Conservation (phyloP, 2,329 filamentous ascomycete genomes). For the Microdochium nivale region DNA sequence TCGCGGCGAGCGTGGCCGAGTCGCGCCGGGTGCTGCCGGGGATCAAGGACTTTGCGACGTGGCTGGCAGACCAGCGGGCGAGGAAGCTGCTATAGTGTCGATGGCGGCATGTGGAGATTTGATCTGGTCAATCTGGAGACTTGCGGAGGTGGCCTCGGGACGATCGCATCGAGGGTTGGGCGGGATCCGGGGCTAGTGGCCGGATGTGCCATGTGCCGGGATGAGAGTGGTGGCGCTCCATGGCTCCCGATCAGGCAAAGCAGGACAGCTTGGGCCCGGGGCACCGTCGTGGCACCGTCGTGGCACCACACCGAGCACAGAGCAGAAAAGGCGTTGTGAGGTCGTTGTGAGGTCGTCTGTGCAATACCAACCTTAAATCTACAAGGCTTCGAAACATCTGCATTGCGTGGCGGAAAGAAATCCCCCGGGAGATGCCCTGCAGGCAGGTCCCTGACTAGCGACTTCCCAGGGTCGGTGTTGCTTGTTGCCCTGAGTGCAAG, state of each 20-base stretch:
- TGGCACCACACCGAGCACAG: too few relatives aligned
- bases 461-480: not conserved
- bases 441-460: not conserved
- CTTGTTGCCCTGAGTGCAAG: too few relatives aligned
- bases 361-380: too few relatives aligned
- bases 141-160: too few relatives aligned
- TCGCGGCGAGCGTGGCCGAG: constrained; percentile 21
- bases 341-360: too few relatives aligned
- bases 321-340: too few relatives aligned
- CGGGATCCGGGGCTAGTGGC: not conserved
- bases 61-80: constrained; percentile 10
- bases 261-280: not conserved
- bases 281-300: too few relatives aligned
- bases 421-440: not conserved
- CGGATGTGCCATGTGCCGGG: not conserved
- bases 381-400: too few relatives aligned
- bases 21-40: constrained; percentile 16
- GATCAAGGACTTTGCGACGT: constrained; percentile 16
- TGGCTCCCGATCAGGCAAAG: not conserved
- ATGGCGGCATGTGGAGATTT: too few relatives aligned
- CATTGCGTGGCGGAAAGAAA: not conserved
- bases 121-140: too few relatives aligned
- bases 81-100: not conserved
- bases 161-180: too few relatives aligned
- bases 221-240: not conserved